These are phyloP conservation scores for maize (Zea mays) DNA, from an alignment of 176 grass and related monocot genomes.

Conservation along the genomic window DNA sequence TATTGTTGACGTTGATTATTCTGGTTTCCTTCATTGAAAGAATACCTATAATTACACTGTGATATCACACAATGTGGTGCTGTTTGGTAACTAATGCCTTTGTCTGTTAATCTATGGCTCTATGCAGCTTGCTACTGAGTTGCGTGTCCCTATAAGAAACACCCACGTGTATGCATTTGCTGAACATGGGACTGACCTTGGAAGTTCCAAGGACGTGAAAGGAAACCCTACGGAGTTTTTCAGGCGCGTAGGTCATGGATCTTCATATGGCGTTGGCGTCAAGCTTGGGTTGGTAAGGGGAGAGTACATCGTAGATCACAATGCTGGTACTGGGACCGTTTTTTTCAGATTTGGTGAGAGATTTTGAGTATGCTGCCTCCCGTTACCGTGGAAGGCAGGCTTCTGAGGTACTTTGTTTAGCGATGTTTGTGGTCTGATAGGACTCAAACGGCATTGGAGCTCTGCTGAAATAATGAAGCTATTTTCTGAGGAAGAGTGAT, in stretches of 20 bases:
- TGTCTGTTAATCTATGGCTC: slow-evolving; percentile 32
- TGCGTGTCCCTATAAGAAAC: slow-evolving; percentile 77
- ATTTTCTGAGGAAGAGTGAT: slow-evolving; percentile 26
- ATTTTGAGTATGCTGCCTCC: slow-evolving; percentile 49
- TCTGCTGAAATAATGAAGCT: slow-evolving; percentile 43
- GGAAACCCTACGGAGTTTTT: slow-evolving; percentile 96
- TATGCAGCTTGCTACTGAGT: slow-evolving; percentile 69
- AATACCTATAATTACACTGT: neutral
- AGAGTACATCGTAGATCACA: slow-evolving; percentile 92
- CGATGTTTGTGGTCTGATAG: slow-evolving; percentile 19
- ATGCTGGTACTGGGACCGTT: slow-evolving; percentile 76
- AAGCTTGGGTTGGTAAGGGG: slow-evolving; percentile 95
- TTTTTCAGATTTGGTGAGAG: slow-evolving; percentile 96
- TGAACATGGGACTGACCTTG: slow-evolving; percentile 92
- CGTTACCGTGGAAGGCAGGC: neutral
- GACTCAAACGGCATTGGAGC: slow-evolving; percentile 22
- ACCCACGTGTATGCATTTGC: slow-evolving; percentile 81
- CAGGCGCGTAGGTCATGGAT: slow-evolving; percentile 77
- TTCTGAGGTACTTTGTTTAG: neutral
- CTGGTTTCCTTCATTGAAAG: neutral
- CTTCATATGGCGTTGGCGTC: slow-evolving; percentile 81
- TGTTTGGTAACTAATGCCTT: slow-evolving; percentile 16
- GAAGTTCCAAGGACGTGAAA: slow-evolving; percentile 92
- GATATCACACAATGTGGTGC: neutral
- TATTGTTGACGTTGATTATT: neutral